phyloP scores from a whole-genome alignment of 345 rosid genomes.

The Salix brachista region DNA sequence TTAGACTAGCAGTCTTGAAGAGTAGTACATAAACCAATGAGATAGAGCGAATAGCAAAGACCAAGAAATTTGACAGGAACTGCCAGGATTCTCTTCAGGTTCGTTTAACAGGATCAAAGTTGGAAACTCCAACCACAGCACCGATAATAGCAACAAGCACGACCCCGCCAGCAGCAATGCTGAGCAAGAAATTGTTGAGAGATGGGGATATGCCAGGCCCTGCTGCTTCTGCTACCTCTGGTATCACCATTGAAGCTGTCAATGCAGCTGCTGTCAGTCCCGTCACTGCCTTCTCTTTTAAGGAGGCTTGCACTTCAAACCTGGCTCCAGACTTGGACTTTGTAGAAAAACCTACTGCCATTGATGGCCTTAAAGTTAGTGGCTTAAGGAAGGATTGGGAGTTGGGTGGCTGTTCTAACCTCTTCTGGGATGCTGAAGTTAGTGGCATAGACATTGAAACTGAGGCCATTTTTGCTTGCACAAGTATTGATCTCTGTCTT shows the following conservation, averaged over 20 bases:
- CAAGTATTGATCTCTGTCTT: neutral
- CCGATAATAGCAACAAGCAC: conserved; percentile 28
- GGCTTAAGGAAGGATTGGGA: conserved; percentile 8
- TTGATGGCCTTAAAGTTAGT: neutral
- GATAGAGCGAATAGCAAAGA: neutral
- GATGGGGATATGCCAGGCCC: conserved; percentile 26
- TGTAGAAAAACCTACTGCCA: neutral
- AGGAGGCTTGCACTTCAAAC: conserved; percentile 11
- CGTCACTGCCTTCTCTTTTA: conserved; percentile 17
- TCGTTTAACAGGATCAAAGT: conserved; percentile 44
- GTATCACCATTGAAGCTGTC: conserved; percentile 24
- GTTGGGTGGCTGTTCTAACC: neutral
- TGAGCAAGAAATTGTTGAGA: conserved; percentile 44
- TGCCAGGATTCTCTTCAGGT: conserved; percentile 5
- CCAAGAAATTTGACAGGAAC: conserved; percentile 3
- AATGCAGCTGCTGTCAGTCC: conserved; percentile 20
- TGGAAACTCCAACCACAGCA: conserved; percentile 38
- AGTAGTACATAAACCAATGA: neutral
- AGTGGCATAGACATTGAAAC: conserved; percentile 16
- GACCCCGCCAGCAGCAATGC: conserved; percentile 42
- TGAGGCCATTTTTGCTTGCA: neutral
- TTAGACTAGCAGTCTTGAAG: neutral
- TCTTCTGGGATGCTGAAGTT: neutral
- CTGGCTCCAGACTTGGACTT: neutral
- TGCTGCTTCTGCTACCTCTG: conserved; percentile 27